Evolutionary conservation across 129 eudicot genomes (phyloP).

Genomic region (Chrysanthemum lavandulifolium): DNA sequence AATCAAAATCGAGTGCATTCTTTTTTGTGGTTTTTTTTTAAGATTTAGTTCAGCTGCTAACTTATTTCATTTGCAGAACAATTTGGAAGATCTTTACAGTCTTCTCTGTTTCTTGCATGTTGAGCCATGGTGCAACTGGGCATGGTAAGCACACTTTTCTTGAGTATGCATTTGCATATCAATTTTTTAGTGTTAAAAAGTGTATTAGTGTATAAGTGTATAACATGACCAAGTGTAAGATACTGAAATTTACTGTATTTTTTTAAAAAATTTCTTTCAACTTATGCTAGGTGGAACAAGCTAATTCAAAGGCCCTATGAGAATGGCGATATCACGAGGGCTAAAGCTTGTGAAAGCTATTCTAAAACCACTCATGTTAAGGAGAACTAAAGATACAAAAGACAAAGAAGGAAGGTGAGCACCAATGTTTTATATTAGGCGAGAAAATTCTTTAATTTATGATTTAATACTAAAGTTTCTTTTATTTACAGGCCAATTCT

Average conservation of each 20-base stretch:
- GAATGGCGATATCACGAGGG: slow-evolving; percentile 67
- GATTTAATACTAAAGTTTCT: slow-evolving; percentile 3
- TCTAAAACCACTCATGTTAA: slow-evolving; percentile 74
- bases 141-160: slow-evolving; percentile 50
- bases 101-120: slow-evolving; percentile 85
- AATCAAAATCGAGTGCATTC: neutral
- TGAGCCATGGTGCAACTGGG: slow-evolving; percentile 98
- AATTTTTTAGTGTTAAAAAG: too few relatives aligned
- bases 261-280: neutral
- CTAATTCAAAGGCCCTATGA: slow-evolving; percentile 76
- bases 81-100: slow-evolving; percentile 78
- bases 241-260: too few relatives aligned
- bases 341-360: slow-evolving; percentile 70
- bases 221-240: too few relatives aligned
- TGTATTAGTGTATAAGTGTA: too few relatives aligned
- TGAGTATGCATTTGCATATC: too few relatives aligned
- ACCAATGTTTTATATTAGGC: neutral
- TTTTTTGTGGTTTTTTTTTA: neutral
- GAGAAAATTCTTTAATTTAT: neutral
- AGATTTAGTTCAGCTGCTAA: neutral
- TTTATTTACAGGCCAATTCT: slow-evolving; percentile 59
- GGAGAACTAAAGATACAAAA: slow-evolving; percentile 82
- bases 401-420: slow-evolving; percentile 82
- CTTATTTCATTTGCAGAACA: slow-evolving; percentile 22
- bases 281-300: slow-evolving; percentile 63